These are phyloP conservation scores for Hymenoscyphus occultus DNA, from an alignment of 2,329 filamentous ascomycete genomes.

Conservation along the genomic window DNA sequence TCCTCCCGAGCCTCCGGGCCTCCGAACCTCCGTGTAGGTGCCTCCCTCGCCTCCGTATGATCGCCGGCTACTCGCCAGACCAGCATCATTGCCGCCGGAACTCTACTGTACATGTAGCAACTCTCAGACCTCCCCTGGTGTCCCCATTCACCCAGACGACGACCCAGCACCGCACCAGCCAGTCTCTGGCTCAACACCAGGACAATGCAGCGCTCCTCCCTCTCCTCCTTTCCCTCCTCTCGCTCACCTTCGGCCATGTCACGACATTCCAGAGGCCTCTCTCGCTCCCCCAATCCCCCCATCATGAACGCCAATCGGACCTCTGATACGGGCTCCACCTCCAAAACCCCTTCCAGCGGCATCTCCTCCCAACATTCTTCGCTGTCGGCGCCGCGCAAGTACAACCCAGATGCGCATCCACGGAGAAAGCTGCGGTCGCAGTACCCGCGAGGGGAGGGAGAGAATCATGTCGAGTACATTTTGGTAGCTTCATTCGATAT, in stretches of 20 bases:
- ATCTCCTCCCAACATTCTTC: slow-evolving; percentile 59
- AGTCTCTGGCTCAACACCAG: slow-evolving; percentile 19
- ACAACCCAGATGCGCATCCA: slow-evolving; percentile 50
- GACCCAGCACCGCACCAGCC: background rate
- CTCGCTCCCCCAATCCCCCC: slow-evolving; percentile 51
- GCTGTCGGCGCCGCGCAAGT: slow-evolving; percentile 50
- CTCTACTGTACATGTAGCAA: background rate
- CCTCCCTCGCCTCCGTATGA: no score
- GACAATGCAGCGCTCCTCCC: slow-evolving; percentile 49
- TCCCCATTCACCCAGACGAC: background rate
- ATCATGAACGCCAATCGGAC: slow-evolving; percentile 52
- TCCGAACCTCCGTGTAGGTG: no score
- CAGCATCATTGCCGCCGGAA: no score
- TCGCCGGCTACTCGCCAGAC: no score
- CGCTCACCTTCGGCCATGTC: slow-evolving; percentile 58
- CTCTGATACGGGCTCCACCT: slow-evolving; percentile 58
- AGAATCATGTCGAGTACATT: slow-evolving; percentile 99
- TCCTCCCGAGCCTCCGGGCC: no score
- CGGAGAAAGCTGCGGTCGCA: slow-evolving; percentile 65
- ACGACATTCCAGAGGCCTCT: slow-evolving; percentile 46
- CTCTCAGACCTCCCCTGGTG: background rate
- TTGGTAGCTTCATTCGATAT: slow-evolving; percentile 97
- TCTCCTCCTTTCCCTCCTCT: slow-evolving; percentile 60
- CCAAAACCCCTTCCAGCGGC: slow-evolving; percentile 57
- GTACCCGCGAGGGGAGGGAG: slow-evolving; percentile 68